phyloP scores from a whole-genome alignment of 2,329 filamentous ascomycete species.

The Trichoderma sp. region DNA sequence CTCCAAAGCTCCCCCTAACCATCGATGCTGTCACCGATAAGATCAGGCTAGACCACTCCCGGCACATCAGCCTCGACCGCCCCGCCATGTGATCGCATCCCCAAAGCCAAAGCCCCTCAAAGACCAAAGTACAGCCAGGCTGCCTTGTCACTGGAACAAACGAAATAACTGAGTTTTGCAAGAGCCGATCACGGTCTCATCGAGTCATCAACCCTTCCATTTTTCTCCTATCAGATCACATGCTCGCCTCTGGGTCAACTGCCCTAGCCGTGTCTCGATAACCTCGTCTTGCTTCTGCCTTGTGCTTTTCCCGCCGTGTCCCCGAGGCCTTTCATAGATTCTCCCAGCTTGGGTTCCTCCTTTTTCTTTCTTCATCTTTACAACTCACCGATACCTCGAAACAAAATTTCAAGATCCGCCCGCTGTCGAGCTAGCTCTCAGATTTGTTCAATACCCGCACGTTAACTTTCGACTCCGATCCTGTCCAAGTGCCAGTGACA shows the following conservation, averaged over 20 bases:
- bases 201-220: not conserved
- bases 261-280: not conserved
- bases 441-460: not conserved
- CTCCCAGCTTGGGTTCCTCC: not conserved
- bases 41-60: constrained; percentile 20
- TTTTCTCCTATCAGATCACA: not conserved
- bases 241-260: not conserved
- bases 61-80: constrained; percentile 22
- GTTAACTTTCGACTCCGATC: not conserved
- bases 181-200: not conserved
- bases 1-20: not conserved
- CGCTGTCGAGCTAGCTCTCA: not conserved
- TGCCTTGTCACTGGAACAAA: not conserved
- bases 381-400: not conserved
- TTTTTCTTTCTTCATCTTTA: not conserved
- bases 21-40: constrained; percentile 14
- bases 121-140: not conserved
- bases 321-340: not conserved
- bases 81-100: constrained; percentile 36
- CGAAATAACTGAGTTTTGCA: not conserved
- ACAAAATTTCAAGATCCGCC: not conserved
- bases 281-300: not conserved
- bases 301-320: not conserved
- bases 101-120: constrained; percentile 16
- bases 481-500: not conserved